Evolutionary conservation across 768 basidiomycete species (phyloP), one percentile per base, ranked within the genome.

Genomic region (Termitomyces sp.): DNA sequence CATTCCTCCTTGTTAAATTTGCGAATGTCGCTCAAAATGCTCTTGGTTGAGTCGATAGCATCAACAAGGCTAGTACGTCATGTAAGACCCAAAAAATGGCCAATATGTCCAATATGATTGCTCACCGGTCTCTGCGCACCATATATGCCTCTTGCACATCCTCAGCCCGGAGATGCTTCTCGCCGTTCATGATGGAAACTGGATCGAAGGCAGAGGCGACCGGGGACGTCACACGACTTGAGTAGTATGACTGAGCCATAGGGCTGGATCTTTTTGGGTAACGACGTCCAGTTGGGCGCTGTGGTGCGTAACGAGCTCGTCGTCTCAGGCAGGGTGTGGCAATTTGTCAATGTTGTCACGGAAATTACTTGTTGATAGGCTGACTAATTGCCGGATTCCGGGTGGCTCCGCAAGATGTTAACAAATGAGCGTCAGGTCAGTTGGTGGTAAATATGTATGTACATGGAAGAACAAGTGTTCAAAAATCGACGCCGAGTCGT

Each of bases 1-100:
- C 94, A 97, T 65, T 90, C 83, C 42, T 86, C 79, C 76, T 88
- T 88, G 78, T 92, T 97, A 79, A 96, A 97, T 55, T 78, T 77
- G 53, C 85, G 84, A 22, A 98, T 75, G 67, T 89, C 89, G 53
- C 74, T 74, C 42, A 97, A 78, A 49, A 98, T 82, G 12, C 76
- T 67, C 67, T 85, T 83, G 40, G 94, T 87, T 0, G 84, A 79
- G 67, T 89, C 85, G 65, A 97, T 84, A n/a, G 91, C 94, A 55
- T 78, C 78, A 35, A 92, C 81, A 60, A 97, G 79, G 39, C 92
- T 94, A 65, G 8, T 46, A 49, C 42, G 38, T 60, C 54, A 59
- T 4, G 48, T 59, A 66, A 68, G 62, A 55, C 40, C 18, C 32
- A 49, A 20, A 48, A 20, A 35, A 36, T 7, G 50, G 32, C 38